phyloP scores from a whole-genome alignment of 139 green algal species.

The Asterochloris sp. region DNA sequence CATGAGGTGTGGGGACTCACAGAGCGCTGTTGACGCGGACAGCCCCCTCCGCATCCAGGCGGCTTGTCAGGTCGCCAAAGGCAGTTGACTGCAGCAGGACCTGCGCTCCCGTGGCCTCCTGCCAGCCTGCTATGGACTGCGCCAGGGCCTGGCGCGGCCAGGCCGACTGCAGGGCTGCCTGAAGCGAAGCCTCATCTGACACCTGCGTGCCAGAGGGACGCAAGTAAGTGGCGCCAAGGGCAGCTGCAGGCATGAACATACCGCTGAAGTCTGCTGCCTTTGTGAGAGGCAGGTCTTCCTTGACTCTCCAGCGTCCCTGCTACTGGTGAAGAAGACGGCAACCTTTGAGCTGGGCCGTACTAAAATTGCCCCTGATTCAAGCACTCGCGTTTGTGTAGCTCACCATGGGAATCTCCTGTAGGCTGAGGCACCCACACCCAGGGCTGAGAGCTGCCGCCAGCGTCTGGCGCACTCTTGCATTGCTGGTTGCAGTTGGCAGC shows the following conservation, averaged over 20 bases:
- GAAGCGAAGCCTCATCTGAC: background rate
- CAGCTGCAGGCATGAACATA: no score
- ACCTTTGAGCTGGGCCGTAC: background rate
- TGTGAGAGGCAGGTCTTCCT: no score
- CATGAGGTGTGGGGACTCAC: no score
- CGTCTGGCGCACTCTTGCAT: background rate
- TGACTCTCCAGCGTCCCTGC: no score
- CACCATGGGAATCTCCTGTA: background rate
- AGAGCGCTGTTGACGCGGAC: no score
- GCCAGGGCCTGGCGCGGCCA: background rate
- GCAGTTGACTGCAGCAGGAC: no score
- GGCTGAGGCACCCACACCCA: background rate
- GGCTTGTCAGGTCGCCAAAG: no score
- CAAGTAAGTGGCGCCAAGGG: no score
- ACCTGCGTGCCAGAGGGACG: background rate
- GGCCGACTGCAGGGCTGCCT: background rate
- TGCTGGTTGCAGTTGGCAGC: background rate
- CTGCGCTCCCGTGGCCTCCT: background rate
- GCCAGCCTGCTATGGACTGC: constrained; percentile 1
- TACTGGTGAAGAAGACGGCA: no score
- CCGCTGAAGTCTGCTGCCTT: no score
- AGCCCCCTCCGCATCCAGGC: no score
- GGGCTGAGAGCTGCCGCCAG: background rate
- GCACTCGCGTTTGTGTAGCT: background rate
- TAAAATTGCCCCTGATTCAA: background rate